phyloP scores from a whole-genome alignment of 1,139 yeast species.

The Geotrichum reessii region DNA sequence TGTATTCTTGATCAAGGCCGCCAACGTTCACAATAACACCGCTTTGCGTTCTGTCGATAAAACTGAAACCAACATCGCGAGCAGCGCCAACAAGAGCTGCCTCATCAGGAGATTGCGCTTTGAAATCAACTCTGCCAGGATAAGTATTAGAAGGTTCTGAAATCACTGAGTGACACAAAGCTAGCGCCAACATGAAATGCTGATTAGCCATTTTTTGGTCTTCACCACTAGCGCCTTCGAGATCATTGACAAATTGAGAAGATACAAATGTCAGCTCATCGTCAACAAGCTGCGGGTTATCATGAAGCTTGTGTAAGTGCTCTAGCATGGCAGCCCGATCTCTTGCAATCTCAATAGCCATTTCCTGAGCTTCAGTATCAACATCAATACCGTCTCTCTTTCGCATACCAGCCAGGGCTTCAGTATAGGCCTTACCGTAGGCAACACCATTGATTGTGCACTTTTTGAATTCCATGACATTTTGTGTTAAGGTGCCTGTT shows the following conservation, averaged over 20 bases:
- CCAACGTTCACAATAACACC: conserved; percentile 66
- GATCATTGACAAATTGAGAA: conserved; percentile 44
- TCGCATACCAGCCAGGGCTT: conserved; percentile 86
- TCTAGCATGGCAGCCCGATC: conserved; percentile 64
- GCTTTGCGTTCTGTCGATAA: conserved; percentile 66
- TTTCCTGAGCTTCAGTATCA: conserved; percentile 58
- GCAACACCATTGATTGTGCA: conserved; percentile 80
- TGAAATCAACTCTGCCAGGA: conserved; percentile 55
- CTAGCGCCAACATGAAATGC: conserved; percentile 70
- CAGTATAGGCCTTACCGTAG: conserved; percentile 93
- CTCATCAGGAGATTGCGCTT: conserved; percentile 98
- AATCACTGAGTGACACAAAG: conserved; percentile 87
- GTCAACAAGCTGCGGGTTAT: conserved; percentile 57
- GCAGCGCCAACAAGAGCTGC: conserved; percentile 93
- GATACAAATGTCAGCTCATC: conserved; percentile 76
- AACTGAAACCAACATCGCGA: conserved; percentile 81
- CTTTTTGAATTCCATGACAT: conserved; percentile 93
- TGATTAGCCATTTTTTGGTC: conserved; percentile 55
- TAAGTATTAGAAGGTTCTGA: conserved; percentile 50
- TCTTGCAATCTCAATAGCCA: conserved; percentile 45
- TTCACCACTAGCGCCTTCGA: conserved; percentile 42
- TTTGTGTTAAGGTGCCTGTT: conserved; percentile 94
- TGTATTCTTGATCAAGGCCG: conserved; percentile 64
- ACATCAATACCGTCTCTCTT: conserved; percentile 79
- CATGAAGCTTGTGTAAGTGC: conserved; percentile 43